Base-by-base conservation (phyloP, 345 rosid genomes). In the Melaleuca quinquenervia region DNA sequence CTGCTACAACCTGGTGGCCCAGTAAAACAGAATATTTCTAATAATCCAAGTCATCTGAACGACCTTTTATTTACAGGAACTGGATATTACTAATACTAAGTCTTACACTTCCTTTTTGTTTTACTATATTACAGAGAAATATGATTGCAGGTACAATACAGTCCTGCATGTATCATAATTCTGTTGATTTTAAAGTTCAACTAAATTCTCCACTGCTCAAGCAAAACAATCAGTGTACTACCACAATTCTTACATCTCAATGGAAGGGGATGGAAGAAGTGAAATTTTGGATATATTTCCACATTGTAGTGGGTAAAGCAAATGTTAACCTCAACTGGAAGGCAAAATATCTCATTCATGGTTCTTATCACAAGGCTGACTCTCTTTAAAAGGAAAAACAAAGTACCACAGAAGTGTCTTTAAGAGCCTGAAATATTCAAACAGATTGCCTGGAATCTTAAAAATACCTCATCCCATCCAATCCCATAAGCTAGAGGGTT, bases 401-500 rank as follows among this genome's bases (percentile, higher is more conserved):
- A 36, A 36, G 48, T 36, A 32, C 24, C 78, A 70, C 12, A 70
- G 78, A 70, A 70, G 24, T 32, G 3, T 16, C 48, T 82, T 53
- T n/a, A 50, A 44, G 58, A 82, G 26, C n/a, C 53, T 51, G 56
- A 82, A 51, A 51, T 53, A 82, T 50, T 26, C 36, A 54, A 83
- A 78, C 50, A 56, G 82, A 12, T 53, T 36, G 15, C 48, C 14
- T 82, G 13, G 18, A 36, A 18, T 64, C 45, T 74, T 36, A 45
- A 51, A 55, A 88, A 50, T 90, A 97, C 99, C 98, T 97, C 98
- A 50, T 97, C 99, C 99, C 99, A 97, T 90, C 98, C 99, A 89
- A 96, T 88, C 70, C 99, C 99, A 91, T 97, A 97, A 85, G 96
- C 99, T 91, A 97, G 89, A 54, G 99, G 99, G 91, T 97, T 97